Evolutionary conservation across 179 eudicot genomes (phyloP), one percentile per base, ranked within the genome.

Genomic region (Carnegiea gigantea): DNA sequence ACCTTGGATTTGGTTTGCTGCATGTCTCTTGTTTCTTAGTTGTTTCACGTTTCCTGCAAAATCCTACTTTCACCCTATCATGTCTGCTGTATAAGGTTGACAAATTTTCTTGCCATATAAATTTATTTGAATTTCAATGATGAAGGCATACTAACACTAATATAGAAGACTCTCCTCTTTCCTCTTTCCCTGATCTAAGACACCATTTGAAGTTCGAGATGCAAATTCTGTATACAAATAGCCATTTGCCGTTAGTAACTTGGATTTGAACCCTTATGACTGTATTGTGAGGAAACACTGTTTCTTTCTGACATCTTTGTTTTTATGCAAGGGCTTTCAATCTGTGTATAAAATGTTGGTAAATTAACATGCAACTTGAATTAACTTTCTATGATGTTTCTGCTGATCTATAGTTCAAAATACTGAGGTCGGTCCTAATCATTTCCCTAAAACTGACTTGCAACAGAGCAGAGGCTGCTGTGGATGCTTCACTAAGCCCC

Each of bases 401-500:
- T 54, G 4, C 43, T 57, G 7, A 75, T 70, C 4, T 20, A 36
- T 60, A 11, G 10, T 82, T 38, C 65, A 57, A 76, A 51, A 68
- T 84, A 54, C 59, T 79, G 76, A 80, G 64, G 33, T 68, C 53
- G 78, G 84, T 85, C 77, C 90, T 91, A 90, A 94, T 93, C 93
- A 64, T 78, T 79, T 87, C 82, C 79, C 72, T 83, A 87, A 77
- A 71, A 87, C 90, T 88, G 84, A 80, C 90, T 92, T 89, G 94
- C 84, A 89, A 92, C 98, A 95, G 98, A 91, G 91, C 98, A 95
- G 98, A 92, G 88, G 97, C 86, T 95, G 95, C 86, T 89, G 93
- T 89, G 95, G 97, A 91, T 92, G 98, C 80, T 92, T 92, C 91
- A 84, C 87, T 65, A 92, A 93, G 89, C 89, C 97, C 26, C 94